Conservation (phyloP, 2,329 filamentous ascomycete genomes). For the Penicillium concentricum region DNA sequence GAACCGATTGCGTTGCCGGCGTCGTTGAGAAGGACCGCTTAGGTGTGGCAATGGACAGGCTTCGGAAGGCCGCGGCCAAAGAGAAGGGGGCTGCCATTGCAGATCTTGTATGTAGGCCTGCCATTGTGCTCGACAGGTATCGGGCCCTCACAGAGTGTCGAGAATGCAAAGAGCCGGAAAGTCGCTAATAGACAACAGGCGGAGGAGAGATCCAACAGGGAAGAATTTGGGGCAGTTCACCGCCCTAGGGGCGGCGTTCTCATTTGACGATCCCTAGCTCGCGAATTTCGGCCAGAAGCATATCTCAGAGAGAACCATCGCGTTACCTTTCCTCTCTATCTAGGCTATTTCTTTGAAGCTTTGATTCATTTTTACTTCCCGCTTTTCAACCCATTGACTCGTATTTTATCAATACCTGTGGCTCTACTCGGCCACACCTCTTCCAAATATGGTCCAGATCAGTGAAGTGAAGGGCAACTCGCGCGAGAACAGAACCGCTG, state of each 20-base stretch:
- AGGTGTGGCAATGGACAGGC: slow-evolving; percentile 37
- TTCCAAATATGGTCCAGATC: slow-evolving; percentile 71
- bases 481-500: slow-evolving; percentile 93
- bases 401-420: slow-evolving; percentile 8
- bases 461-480: slow-evolving; percentile 92
- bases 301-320: slow-evolving; percentile 13
- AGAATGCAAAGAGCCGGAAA: neutral
- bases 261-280: slow-evolving; percentile 33
- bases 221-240: slow-evolving; percentile 39
- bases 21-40: slow-evolving; percentile 43
- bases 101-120: slow-evolving; percentile 29
- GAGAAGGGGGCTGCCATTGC: slow-evolving; percentile 35
- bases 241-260: slow-evolving; percentile 33
- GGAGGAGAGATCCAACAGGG: slow-evolving; percentile 12
- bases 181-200: slow-evolving; percentile 3
- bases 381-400: slow-evolving; percentile 2
- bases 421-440: slow-evolving; percentile 28
- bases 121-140: slow-evolving; percentile 28
- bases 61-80: slow-evolving; percentile 40
- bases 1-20: slow-evolving; percentile 30
- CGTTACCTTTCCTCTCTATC: slow-evolving; percentile 16
- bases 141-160: neutral
- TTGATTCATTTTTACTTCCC: neutral
- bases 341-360: slow-evolving; percentile 11
- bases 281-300: slow-evolving; percentile 37